A percentile compares a stretch with the other conserved stretches of the same genome.
Conservation (phyloP, 2,329 filamentous ascomycete species). For the Xylaria sp. region DNA sequence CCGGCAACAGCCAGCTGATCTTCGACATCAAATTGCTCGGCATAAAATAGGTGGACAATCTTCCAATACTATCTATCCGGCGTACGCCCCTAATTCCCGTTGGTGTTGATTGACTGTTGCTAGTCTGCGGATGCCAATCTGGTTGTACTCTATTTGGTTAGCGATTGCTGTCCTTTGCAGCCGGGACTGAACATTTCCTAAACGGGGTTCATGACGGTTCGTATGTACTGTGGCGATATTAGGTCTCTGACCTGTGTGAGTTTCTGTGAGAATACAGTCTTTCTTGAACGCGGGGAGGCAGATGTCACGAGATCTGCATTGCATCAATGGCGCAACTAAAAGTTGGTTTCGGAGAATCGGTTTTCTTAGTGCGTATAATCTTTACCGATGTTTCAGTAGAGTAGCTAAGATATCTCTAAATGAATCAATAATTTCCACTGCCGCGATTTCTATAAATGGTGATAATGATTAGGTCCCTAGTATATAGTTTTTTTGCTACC, state of each 20-base stretch:
- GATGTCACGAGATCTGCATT: slow-evolving; percentile 59
- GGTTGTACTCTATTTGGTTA: slow-evolving; percentile 45
- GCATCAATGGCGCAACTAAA: slow-evolving; percentile 61
- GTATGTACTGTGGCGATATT: slow-evolving; percentile 49
- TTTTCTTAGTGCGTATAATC: slow-evolving; percentile 19
- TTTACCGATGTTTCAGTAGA: slow-evolving; percentile 2
- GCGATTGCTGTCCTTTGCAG: slow-evolving; percentile 34
- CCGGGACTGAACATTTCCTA: slow-evolving; percentile 17
- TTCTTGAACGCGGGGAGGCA: slow-evolving; percentile 51
- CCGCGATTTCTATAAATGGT: not conserved
- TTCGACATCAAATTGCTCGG: slow-evolving; percentile 91
- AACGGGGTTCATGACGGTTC: slow-evolving; percentile 23
- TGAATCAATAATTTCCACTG: slow-evolving; percentile 25
- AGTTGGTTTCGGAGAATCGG: slow-evolving; percentile 43
- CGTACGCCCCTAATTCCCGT: slow-evolving; percentile 19
- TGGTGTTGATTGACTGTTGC: slow-evolving; percentile 16
- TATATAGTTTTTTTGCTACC: not conserved
- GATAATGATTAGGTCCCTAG: not conserved
- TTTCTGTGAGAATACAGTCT: slow-evolving; percentile 55
- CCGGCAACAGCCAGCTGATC: slow-evolving; percentile 86
- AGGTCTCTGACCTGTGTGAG: slow-evolving; percentile 61
- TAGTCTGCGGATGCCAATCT: slow-evolving; percentile 43
- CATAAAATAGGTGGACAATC: slow-evolving; percentile 72
- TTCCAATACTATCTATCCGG: slow-evolving; percentile 21
- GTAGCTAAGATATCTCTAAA: slow-evolving; percentile 37